Evolutionary conservation across 331 rosid genomes (phyloP).

Genomic region (Malus hybrid): DNA sequence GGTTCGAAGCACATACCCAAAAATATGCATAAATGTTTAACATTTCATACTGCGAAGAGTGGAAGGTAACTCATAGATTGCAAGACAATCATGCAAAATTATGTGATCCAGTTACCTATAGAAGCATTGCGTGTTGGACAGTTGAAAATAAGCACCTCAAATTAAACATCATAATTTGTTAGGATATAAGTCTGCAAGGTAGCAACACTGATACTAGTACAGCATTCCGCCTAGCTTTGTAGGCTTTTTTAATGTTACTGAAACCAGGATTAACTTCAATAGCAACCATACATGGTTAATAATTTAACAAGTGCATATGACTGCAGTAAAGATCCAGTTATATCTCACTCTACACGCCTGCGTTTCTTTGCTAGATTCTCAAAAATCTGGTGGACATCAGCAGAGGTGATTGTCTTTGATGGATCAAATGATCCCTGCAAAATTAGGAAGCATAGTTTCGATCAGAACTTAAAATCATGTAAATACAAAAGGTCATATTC

Average conservation of each 20-base stretch:
- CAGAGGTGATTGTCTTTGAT: slow-evolving; percentile 82
- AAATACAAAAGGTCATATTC: background rate
- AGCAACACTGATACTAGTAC: background rate
- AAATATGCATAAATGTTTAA: too few relatives aligned
- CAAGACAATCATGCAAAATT: background rate
- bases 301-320: slow-evolving; percentile 2
- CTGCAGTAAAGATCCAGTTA: slow-evolving; percentile 8
- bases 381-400: slow-evolving; percentile 75
- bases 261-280: slow-evolving; percentile 6
- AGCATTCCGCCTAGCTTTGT: slow-evolving; percentile 18
- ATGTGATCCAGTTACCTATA: background rate
- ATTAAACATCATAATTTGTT: background rate
- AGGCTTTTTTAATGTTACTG: slow-evolving; percentile 4
- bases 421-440: slow-evolving; percentile 79
- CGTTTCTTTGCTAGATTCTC: slow-evolving; percentile 88
- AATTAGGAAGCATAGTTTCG: slow-evolving; percentile 8
- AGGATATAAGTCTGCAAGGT: background rate
- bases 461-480: background rate
- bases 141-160: background rate
- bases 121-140: background rate
- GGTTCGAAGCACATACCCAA: background rate
- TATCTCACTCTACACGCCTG: slow-evolving; percentile 60
- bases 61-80: background rate
- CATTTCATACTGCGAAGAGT: too few relatives aligned
- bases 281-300: background rate